Evolutionary conservation across 352 stramenopile genomes (phyloP).

Genomic region (Phytophthora sojae): DNA sequence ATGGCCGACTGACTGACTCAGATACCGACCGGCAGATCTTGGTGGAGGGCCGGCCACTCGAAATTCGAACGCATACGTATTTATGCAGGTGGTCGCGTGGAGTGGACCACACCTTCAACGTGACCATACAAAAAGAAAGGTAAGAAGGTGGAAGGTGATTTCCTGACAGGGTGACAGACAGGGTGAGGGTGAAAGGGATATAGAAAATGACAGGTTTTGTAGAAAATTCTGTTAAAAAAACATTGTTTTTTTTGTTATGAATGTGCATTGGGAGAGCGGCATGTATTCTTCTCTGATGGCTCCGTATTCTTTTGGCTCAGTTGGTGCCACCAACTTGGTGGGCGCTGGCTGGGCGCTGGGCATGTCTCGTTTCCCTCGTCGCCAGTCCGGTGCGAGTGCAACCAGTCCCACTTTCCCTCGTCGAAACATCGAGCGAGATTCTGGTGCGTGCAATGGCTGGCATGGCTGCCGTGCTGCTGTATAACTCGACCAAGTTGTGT

Average conservation of each 20-base stretch:
- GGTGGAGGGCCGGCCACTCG: constrained; percentile 8
- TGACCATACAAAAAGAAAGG: background rate
- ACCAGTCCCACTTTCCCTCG: background rate
- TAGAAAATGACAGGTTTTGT: no score
- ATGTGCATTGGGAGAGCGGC: no score
- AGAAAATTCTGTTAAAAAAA: no score
- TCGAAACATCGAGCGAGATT: background rate
- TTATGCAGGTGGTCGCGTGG: constrained; percentile 7
- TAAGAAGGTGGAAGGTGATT: background rate
- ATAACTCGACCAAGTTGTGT: no score
- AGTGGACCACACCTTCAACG: background rate
- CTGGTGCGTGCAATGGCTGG: background rate
- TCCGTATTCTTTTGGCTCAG: background rate
- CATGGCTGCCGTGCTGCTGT: no score
- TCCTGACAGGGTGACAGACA: background rate
- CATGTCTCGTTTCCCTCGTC: background rate
- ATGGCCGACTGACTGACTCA: constrained; percentile 9
- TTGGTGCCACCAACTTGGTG: no score
- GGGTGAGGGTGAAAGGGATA: no score
- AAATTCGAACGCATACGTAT: constrained; percentile 23
- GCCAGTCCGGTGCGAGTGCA: background rate
- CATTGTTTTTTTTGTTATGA: no score
- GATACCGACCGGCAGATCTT: constrained; percentile 5
- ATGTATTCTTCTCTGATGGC: no score
- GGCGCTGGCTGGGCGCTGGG: background rate